Base-by-base conservation (phyloP, 1,284 basidiomycete genomes). In the Kalmanozyma brasiliensis region DNA sequence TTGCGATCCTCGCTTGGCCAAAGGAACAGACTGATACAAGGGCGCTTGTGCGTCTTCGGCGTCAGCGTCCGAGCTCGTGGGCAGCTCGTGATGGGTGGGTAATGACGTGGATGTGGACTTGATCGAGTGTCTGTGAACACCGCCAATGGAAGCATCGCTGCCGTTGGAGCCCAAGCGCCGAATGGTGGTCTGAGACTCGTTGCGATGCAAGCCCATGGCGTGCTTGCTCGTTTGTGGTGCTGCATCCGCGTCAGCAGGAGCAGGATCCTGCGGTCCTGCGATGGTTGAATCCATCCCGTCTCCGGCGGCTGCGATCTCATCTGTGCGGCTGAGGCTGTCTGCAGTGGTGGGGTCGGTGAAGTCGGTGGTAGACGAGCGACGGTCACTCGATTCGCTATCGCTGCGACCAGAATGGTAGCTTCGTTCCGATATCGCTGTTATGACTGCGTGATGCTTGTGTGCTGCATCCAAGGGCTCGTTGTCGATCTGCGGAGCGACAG, bases 141-240 rank as follows among this genome's bases (percentile, higher is more conserved):
- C 48, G 23, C 59, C 48, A 19, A 62, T 41, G 9, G 67, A 64
- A 38, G 67, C 61, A 16, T 70, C 73, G 46, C 73, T 75, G n/a
- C 74, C 62, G 51, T 64, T 62, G 17, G 80, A 80, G 16, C 66
- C 63, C 8, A 70, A 35, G 7, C 80, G 77, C 20, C 78, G 61
- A 29, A 85, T 84, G 0, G 85, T 85, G n/a, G 83, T 76, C 51
- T 85, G 83, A 30, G 82, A 83, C 30, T 77, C 80, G 57, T 84
- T 85, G 20, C 74, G 76, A 58, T 85, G 74, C 38, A 74, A 26
- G 37, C 62, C 53, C 3, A 74, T 63, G 16, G 47, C 22, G 17
- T 51, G 32, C 38, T 65, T 71, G 32, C 13, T 38, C 3, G 60
- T 13, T n/a, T 51, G 62, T 1, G 57, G 35, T 9, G 57, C 30